Base-by-base conservation (phyloP, 768 basidiomycete genomes). In the Psilocybe tampanensis region DNA sequence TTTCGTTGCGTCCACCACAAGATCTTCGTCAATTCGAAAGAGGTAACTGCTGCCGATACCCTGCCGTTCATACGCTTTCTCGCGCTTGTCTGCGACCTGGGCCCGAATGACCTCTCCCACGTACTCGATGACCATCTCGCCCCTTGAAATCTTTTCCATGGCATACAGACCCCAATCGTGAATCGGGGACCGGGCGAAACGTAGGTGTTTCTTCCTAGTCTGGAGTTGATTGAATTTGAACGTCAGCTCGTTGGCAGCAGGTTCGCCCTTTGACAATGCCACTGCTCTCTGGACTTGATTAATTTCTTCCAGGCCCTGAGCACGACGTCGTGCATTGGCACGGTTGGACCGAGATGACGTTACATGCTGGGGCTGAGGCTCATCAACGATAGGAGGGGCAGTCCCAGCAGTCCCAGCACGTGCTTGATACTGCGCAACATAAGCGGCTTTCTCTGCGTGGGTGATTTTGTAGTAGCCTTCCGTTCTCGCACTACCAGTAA, bases 41-140 rank as follows among this genome's bases (percentile, higher is more conserved):
- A 99, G 79, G 75, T 99, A 99, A 68, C 93, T 95, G 71, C 94
- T 95, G 15, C 97, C 97, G 60, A 99, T 99, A 2, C 97, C 97
- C 68, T 95, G 94, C 52, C 94, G 83, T 76, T 98, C 94, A 70
- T 99, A 99, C 63, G 88, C 85, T 78, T 97, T 96, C 79, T 99
- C 97, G 47, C 97, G 83, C 71, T 95, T 94, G 65, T 98, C 97
- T 23, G 97, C 97, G 11, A 98, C 93, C 66, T 92, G 90, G 43
- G 94, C 93, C 9, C 97, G 83, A 62, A 98, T 94, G 60, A 98
- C 83, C 80, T 99, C 97, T 18, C 97, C 97, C 7, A 99, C 97
- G 67, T 99, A 99, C 76, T 99, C 97, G 73, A 98, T 98, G 26
- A 99, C 96, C 95, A 99, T 98, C 76, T 99, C 97, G 3, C 94